Conservation (phyloP, 768 basidiomycete genomes). For the Calocera viscosa region DNA sequence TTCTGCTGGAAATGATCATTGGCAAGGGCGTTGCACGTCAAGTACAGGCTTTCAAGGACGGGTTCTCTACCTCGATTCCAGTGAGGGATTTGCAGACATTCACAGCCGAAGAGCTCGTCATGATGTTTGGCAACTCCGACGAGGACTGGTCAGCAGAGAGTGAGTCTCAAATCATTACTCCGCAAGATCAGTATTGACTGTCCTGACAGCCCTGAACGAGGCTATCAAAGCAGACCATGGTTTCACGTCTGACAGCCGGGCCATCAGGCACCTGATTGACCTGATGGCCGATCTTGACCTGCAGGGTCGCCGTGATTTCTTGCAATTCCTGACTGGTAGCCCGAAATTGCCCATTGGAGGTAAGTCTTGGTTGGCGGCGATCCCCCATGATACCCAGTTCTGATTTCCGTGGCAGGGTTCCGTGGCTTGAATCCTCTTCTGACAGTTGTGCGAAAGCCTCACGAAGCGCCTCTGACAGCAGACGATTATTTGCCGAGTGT, state of each 20-base stretch:
- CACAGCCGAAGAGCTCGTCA: slow-evolving; percentile 85
- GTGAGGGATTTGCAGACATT: slow-evolving; percentile 83
- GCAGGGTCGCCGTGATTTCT: slow-evolving; percentile 64
- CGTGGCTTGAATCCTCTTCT: slow-evolving; percentile 84
- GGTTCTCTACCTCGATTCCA: slow-evolving; percentile 93
- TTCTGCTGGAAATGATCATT: slow-evolving; percentile 77
- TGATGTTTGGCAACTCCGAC: slow-evolving; percentile 92
- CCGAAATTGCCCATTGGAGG: slow-evolving; percentile 94
- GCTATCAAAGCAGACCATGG: slow-evolving; percentile 95
- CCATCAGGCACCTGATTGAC: slow-evolving; percentile 76
- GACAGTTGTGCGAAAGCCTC: slow-evolving; percentile 94
- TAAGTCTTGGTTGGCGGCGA: slow-evolving; percentile 26
- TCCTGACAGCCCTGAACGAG: slow-evolving; percentile 59
- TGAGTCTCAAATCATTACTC: slow-evolving; percentile 34
- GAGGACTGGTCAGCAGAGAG: slow-evolving; percentile 94
- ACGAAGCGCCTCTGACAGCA: slow-evolving; percentile 77
- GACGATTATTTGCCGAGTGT: slow-evolving; percentile 95
- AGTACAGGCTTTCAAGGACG: slow-evolving; percentile 83
- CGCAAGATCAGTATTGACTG: slow-evolving; percentile 12
- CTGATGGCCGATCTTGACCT: slow-evolving; percentile 72
- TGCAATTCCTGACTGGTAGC: slow-evolving; percentile 96
- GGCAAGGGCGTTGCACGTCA: slow-evolving; percentile 66
- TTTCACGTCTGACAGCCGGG: slow-evolving; percentile 86
- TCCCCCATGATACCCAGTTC: slow-evolving; percentile 9
- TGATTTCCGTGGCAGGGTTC: slow-evolving; percentile 50